Evolutionary conservation across 179 eudicot species (phyloP), one percentile per base, ranked within the genome.

Genomic region (Silene vulgaris): DNA sequence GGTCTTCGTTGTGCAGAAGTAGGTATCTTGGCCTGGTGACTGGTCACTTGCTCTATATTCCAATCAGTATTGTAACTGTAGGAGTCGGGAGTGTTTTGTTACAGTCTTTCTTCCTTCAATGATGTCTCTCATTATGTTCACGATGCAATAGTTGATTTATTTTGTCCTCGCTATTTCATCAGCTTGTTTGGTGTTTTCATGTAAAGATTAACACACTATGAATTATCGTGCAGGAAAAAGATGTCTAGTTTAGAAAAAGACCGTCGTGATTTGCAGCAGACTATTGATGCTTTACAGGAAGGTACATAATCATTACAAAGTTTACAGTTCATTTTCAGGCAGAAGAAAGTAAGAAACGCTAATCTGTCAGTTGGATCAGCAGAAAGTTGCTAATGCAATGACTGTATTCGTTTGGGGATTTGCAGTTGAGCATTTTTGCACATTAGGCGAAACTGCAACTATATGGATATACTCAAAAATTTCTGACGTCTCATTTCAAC

Each of bases 231-330:
- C 89, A 96, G 99, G 85, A 93, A 85, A 83, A 96, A 85, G 85
- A 61, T 93, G 80, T 87, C 90, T 57, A 88, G 88, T 80, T 84
- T 93, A 71, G 99, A 93, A 77, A 93, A 87, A 82, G 99, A 96
- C 30, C 96, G 91, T 67, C 93, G 86, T 80, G 99, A 96, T 85
- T 76, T 93, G 79, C 89, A 84, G 65, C 89, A 82, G 71, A 96
- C 97, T 5, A 89, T 96, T 77, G 89, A 89, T 82, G 96, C 97
- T 79, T 77, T 96, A 75, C 90, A 86, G 75, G 99, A 96, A 93
- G 99, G 99, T 93, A 64, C 26, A 66, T 75, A 37, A 13, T 35
- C 32, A 16, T 12, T 69, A 26, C 21, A 3, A 40, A 13, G 37
- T 17, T 62, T 54, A 20, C 19, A 11, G 20, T 48, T 59, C 52